A percentile compares a stretch with the other conserved stretches of the same genome.
Evolutionary conservation across 1,284 basidiomycete species (phyloP).

Genomic region (Trichosporon coremiiforme): DNA sequence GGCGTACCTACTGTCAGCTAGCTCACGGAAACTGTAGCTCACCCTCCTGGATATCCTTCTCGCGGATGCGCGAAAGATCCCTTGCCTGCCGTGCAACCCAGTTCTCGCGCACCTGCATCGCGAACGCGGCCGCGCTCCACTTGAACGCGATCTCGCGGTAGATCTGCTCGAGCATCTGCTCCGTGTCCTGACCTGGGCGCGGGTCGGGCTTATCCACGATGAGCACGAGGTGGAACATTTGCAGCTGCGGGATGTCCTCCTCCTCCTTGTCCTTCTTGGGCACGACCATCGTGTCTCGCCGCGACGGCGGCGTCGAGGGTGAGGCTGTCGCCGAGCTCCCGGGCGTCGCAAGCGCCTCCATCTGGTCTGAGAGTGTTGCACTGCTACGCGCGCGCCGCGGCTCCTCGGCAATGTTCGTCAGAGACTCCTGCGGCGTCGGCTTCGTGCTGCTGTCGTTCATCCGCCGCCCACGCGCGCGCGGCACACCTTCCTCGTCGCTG

Average conservation of each 20-base stretch:
- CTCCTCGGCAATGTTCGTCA: slow-evolving; percentile 25
- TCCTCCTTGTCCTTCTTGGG: slow-evolving; percentile 27
- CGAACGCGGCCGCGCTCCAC: slow-evolving; percentile 81
- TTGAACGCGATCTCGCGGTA: slow-evolving; percentile 87
- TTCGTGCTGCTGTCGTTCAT: slow-evolving; percentile 23
- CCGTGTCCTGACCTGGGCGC: slow-evolving; percentile 63
- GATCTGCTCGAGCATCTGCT: slow-evolving; percentile 63
- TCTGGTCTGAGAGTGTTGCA: background rate
- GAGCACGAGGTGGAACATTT: slow-evolving; percentile 83
- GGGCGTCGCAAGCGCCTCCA: slow-evolving; percentile 2
- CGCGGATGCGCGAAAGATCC: slow-evolving; percentile 67
- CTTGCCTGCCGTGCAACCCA: slow-evolving; percentile 80
- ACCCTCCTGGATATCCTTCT: slow-evolving; percentile 59
- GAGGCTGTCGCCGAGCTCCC: background rate
- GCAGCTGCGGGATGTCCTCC: slow-evolving; percentile 61
- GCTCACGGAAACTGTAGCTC: background rate
- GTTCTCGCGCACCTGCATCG: slow-evolving; percentile 78
- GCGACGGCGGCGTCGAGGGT: background rate
- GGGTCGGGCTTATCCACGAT: slow-evolving; percentile 88
- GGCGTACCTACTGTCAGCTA: slow-evolving; percentile 35
- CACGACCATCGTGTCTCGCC: slow-evolving; percentile 13
- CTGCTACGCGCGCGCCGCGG: slow-evolving; percentile 13
- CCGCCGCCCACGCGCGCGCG: slow-evolving; percentile 25
- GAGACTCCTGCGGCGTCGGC: slow-evolving; percentile 15
- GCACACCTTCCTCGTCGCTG: slow-evolving; percentile 30